Evolutionary conservation across 306 rosid species (phyloP), one percentile per base, ranked within the genome.

Genomic region (Leucaena leucocephala): DNA sequence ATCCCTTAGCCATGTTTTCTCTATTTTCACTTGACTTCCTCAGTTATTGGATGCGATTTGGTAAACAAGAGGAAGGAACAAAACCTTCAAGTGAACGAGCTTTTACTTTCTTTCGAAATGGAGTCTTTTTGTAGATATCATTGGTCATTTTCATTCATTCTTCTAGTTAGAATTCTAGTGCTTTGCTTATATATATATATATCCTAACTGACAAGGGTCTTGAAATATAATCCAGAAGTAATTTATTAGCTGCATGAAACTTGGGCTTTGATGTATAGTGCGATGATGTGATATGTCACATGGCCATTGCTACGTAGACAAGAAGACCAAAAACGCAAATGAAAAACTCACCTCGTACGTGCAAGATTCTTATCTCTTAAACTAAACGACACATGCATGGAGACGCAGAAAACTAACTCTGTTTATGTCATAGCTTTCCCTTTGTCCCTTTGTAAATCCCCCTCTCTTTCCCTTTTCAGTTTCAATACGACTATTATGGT

Each of bases 401-500:
- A 44, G 64, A 44, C 42, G 40, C 1, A 81, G 6, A 10, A 72
- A 34, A 69, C 36, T 61, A 46, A 5, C 34, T 48, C 55, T n/a
- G 76, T 39, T 69, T 16, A 66, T 16, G 66, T 45, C 19, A 14
- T 13, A 17, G 34, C 7, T 22, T 35, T 57, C 39, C 44, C 11
- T 7, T 16, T 68, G n/a, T 67, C 67, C 33, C 66, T 13, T 75
- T 75, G 59, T 55, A 10, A n/a, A 3, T 36, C 70, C 76, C 66
- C 61, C 49, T 48, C 85, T 63, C 81, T 62, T 81, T 81, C 81
- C 77, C 68, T 62, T 55, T 76, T 81, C 84, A 76, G 68, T 49
- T 81, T 81, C 85, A 81, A 76, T 76, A 75, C 34, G 65, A 68
- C 5, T 54, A 17, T 36, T 72, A 61, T 33, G 6, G 1, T 16